phyloP scores from a whole-genome alignment of 2,329 filamentous ascomycete species.

The Zasmidium citrigriseum region DNA sequence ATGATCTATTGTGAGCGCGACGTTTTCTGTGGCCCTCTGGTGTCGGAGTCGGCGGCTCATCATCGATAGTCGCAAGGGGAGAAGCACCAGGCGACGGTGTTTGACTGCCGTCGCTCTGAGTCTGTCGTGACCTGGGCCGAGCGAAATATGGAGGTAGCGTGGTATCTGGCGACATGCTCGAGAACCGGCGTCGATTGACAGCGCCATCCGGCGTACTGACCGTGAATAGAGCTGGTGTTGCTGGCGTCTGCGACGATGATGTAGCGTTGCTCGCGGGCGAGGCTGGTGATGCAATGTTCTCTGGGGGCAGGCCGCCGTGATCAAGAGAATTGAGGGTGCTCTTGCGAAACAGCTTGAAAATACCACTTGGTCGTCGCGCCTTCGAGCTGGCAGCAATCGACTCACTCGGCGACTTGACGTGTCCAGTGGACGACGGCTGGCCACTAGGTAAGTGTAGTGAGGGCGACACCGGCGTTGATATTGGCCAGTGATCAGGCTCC shows the following conservation, averaged over 20 bases:
- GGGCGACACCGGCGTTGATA: no score
- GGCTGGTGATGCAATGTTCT: conserved; percentile 1
- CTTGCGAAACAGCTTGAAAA: conserved; percentile 23
- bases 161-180: conserved; percentile 17
- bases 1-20: conserved; percentile 19
- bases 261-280: neutral
- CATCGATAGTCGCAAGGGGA: conserved; percentile 2
- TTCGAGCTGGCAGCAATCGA: neutral
- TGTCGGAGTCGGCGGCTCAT: neutral
- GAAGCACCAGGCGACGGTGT: conserved; percentile 12
- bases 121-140: conserved; percentile 6
- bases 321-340: conserved; percentile 12
- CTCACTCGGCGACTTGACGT: neutral
- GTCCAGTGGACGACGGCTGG: neutral
- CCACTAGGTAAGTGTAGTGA: neutral
- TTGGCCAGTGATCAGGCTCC: neutral
- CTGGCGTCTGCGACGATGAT: neutral
- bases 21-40: neutral
- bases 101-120: conserved; percentile 11
- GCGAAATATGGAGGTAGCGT: conserved; percentile 20
- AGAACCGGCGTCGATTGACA: conserved; percentile 1
- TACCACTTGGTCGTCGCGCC: conserved; percentile 19
- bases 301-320: no score
- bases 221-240: conserved; percentile 19
- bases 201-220: conserved; percentile 14